Conservation (phyloP, 1,139 yeast genomes). For the Scheffersomyces titani region DNA sequence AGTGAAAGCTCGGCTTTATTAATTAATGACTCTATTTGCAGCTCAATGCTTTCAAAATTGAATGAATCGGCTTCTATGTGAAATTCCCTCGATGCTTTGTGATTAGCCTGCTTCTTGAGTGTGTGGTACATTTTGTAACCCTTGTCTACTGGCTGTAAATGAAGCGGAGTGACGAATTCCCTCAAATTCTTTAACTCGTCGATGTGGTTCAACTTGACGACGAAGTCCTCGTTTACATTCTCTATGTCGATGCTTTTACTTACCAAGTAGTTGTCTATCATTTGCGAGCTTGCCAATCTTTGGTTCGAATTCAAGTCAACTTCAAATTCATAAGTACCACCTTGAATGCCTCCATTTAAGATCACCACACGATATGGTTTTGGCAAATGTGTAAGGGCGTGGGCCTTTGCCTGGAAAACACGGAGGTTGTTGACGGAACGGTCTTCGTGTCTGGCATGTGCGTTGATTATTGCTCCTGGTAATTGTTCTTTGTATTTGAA, state of each 20-base stretch:
- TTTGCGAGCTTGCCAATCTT: slow-evolving; percentile 12
- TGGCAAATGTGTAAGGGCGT: slow-evolving; percentile 26
- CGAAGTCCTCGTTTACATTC: slow-evolving; percentile 12
- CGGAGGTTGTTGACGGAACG: slow-evolving; percentile 14
- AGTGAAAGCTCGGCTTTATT: slow-evolving; percentile 7
- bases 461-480: slow-evolving; percentile 16
- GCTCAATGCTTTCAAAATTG: slow-evolving; percentile 19
- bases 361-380: slow-evolving; percentile 33
- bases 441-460: slow-evolving; percentile 22
- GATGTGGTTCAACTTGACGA: slow-evolving; percentile 21
- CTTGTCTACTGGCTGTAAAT: slow-evolving; percentile 21
- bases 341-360: slow-evolving; percentile 23
- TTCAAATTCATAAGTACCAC: slow-evolving; percentile 33
- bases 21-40: slow-evolving; percentile 21
- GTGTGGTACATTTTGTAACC: slow-evolving; percentile 24
- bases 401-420: slow-evolving; percentile 16
- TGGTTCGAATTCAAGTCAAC: slow-evolving; percentile 20
- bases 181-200: slow-evolving; percentile 19
- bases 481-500: slow-evolving; percentile 11
- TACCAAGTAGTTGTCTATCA: slow-evolving; percentile 10
- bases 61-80: slow-evolving; percentile 22
- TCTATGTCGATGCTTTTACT: slow-evolving; percentile 9
- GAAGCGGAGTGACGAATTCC: slow-evolving; percentile 18
- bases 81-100: slow-evolving; percentile 18
- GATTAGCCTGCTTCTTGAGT: slow-evolving; percentile 15